Base-by-base conservation (phyloP, 768 basidiomycete species). In the Dacryopinax primogenitus region DNA sequence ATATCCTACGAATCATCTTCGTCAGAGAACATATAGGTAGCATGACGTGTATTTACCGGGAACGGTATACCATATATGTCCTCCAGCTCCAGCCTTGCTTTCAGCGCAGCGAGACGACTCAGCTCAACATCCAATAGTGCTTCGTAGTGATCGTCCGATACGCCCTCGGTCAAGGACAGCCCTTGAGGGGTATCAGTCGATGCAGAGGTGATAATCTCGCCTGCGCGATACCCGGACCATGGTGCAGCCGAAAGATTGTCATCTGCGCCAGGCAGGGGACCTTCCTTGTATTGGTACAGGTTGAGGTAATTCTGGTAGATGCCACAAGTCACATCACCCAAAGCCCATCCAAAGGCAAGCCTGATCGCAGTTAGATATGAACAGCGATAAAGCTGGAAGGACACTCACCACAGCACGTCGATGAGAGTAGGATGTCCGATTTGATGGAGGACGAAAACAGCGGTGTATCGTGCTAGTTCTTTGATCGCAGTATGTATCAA, bases 11-110 rank as follows among this genome's bases (percentile, higher is more conserved):
- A 7, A 18, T 21, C 7, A 23, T 45, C 65, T 18, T 35, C 33
- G 69, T 65, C 67, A 69, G 61, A 23, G n/a, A 44, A 4, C 13
- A 34, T n/a, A 47, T 45, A 58, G 13, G 41, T 45, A 13, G 30
- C 32, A 26, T 63, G 23, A 63, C 62, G 41, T 23, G n/a, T 12
- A 84, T 86, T 68, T 73, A 90, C 88, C 51, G 92, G 84, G 37
- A 86, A 78, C 1, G 90, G 86, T n/a, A 87, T 74, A 1, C 90
- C 90, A 70, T 89, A 91, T 3, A 90, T 79, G 62, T 84, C 83
- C 71, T 91, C 90, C 37, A 92, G 74, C 66, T 92, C 90, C 71
- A 88, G 85, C 41, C 89, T 77, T 21, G 78, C 79, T 70, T 85
- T 86, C 63, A 88, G 73, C 1, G 79, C 76, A 39, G 88, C 72